phyloP scores from a whole-genome alignment of 371 early-diverging fungal species.

The Parasitella parasitica region DNA sequence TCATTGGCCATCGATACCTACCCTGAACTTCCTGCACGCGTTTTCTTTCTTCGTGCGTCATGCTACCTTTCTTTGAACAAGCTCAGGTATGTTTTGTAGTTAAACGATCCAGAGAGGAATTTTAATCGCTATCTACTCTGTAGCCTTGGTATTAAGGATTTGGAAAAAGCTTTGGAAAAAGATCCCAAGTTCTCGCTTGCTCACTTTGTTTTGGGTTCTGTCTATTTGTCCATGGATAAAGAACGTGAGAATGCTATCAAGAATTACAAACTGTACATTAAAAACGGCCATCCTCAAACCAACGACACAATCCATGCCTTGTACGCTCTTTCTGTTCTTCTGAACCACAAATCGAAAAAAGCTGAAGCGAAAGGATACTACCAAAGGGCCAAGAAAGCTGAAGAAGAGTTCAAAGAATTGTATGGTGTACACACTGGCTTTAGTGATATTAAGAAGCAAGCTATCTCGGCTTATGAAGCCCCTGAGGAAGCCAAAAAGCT shows the following conservation, averaged over 20 bases:
- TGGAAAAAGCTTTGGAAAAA: slow-evolving; percentile 52
- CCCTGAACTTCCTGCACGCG: slow-evolving; percentile 56
- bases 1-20: slow-evolving; percentile 62
- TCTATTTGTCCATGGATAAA: slow-evolving; percentile 51
- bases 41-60: slow-evolving; percentile 61
- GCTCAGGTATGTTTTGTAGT: slow-evolving; percentile 46
- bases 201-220: slow-evolving; percentile 60
- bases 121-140: neutral
- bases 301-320: slow-evolving; percentile 58
- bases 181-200: slow-evolving; percentile 56
- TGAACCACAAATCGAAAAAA: slow-evolving; percentile 56
- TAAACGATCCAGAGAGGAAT: too few relatives aligned
- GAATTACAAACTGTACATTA: slow-evolving; percentile 56
- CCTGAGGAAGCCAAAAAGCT: slow-evolving; percentile 37
- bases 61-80: slow-evolving; percentile 60
- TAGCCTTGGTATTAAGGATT: slow-evolving; percentile 60
- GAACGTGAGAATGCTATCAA: slow-evolving; percentile 56
- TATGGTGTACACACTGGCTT: slow-evolving; percentile 58
- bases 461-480: slow-evolving; percentile 46
- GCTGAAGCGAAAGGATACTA: slow-evolving; percentile 53
- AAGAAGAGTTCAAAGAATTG: slow-evolving; percentile 55
- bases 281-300: slow-evolving; percentile 58
- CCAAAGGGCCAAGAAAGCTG: slow-evolving; percentile 53
- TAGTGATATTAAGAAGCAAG: slow-evolving; percentile 62
- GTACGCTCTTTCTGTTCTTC: slow-evolving; percentile 56